A percentile compares a stretch with the other conserved stretches of the same genome.
Conservation (phyloP, 768 basidiomycete species). For the Rhodotorula babjevae region DNA sequence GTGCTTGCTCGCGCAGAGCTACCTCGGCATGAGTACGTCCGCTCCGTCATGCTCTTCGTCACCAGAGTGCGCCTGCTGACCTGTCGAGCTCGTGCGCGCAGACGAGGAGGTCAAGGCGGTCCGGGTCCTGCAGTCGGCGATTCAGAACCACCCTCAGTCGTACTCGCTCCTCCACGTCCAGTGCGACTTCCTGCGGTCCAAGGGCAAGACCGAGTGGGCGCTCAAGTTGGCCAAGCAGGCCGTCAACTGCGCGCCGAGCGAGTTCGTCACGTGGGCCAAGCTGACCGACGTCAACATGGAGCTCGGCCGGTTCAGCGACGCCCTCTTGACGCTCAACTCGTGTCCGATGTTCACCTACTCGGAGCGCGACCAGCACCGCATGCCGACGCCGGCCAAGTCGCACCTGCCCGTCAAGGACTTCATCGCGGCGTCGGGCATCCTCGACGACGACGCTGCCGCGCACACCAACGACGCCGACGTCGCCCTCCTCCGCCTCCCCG, state of each 20-base stretch:
- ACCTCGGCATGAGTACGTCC: slow-evolving; percentile 91
- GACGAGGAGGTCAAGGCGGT: slow-evolving; percentile 99
- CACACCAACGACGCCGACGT: slow-evolving; percentile 90
- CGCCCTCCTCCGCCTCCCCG: slow-evolving; percentile 86
- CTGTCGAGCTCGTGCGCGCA: slow-evolving; percentile 45
- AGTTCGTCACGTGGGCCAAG: slow-evolving; percentile 99
- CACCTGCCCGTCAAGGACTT: slow-evolving; percentile 80
- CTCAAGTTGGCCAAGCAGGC: slow-evolving; percentile 86
- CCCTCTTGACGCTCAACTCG: slow-evolving; percentile 85
- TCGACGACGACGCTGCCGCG: slow-evolving; percentile 65
- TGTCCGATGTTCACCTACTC: slow-evolving; percentile 99
- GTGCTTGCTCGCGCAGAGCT: slow-evolving; percentile 76
- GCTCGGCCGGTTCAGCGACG: slow-evolving; percentile 73
- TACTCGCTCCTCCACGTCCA: slow-evolving; percentile 92
- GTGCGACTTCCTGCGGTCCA: slow-evolving; percentile 84
- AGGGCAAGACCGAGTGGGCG: slow-evolving; percentile 81
- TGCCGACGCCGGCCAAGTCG: slow-evolving; percentile 69
- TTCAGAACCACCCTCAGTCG: slow-evolving; percentile 79
- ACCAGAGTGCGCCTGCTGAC: not conserved
- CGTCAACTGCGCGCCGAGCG: slow-evolving; percentile 95
- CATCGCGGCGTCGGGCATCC: slow-evolving; percentile 70
- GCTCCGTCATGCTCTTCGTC: no score
- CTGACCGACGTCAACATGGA: slow-evolving; percentile 93
- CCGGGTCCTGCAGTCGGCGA: slow-evolving; percentile 79
- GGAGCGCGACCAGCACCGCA: slow-evolving; percentile 85